Evolutionary conservation across 139 green algal species (phyloP), one percentile per base, ranked within the genome.

Genomic region (Chlamydomonas applanata): DNA sequence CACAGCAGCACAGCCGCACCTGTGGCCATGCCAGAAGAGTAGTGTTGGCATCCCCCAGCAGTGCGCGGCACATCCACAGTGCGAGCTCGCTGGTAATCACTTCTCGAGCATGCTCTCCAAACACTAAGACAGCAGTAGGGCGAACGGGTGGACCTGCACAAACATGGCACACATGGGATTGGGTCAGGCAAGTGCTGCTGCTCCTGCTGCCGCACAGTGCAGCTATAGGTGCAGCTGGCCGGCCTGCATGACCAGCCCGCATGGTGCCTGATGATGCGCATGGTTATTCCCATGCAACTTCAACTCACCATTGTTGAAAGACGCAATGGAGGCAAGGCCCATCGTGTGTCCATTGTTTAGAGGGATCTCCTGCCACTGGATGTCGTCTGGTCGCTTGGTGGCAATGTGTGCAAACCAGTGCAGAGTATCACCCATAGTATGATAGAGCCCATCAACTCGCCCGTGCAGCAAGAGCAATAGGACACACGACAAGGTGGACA

Each of bases 31-130:
- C 53, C 30, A 66, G 44, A 0, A 90, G 56, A n/a, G 76, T 68
- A 1, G 71, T 60, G 22, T 67, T 78, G 33, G 40, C 40, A 49
- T 85, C 82, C 34, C 82, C 80, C 2, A 77, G 30, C 44, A 91
- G 76, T 33, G 83, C 35, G 0, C 69, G 46, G 0, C 69, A 79
- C 32, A 90, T 73, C 87, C 87, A 91, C 19, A 87, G 56, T 0
- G 67, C 71, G 1, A 90, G 77, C 73, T 91, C 87, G 45, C 72
- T 79, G 0, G 87, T 90, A 36, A 91, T 91, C 2, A 91, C 20
- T 56, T 91, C 87, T 1, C 87, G 76, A 0, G 84, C 83, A 69
- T 91, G 87, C 73, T 91, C 87, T 1, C 84, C 87, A 63, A 83
- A 89, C 29, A 90, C 77, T 13, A 90, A 75, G 46, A 91, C 72